Evolutionary conservation across 2,329 filamentous ascomycete species (phyloP).

Genomic region (Colletotrichum magnum): DNA sequence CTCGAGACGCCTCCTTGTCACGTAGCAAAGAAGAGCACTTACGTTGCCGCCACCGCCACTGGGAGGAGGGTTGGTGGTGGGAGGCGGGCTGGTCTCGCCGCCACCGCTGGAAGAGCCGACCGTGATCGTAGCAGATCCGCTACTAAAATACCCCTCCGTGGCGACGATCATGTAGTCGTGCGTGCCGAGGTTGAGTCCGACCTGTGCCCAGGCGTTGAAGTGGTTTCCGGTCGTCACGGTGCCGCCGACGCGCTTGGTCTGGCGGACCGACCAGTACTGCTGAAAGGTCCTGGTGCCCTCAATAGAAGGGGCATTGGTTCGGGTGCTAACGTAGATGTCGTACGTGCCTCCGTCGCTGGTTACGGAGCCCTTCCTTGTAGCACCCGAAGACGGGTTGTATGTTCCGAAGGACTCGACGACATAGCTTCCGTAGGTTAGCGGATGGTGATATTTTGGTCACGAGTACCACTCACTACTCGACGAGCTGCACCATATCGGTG

Average conservation of each 20-base stretch:
- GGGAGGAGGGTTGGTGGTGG: conserved; percentile 24
- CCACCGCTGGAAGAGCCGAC: conserved; percentile 29
- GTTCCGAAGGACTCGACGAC: conserved; percentile 37
- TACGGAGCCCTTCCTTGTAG: conserved; percentile 63
- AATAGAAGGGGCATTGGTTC: conserved; percentile 66
- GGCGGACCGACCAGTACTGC: conserved; percentile 66
- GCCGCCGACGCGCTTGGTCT: conserved; percentile 64
- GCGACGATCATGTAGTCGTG: conserved; percentile 69
- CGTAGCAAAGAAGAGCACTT: too few species aligned
- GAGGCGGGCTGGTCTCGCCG: conserved; percentile 25
- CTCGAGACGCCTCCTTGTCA: too few species aligned
- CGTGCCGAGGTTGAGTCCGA: conserved; percentile 62
- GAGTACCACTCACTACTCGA: background rate
- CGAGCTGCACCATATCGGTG: background rate
- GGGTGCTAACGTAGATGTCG: conserved; percentile 63
- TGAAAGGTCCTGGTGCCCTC: conserved; percentile 68
- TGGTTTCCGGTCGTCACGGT: conserved; percentile 67
- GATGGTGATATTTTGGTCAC: accelerated
- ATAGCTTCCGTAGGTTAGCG: background rate
- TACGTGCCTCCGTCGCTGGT: conserved; percentile 66
- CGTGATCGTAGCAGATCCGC: conserved; percentile 46
- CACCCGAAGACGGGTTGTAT: conserved; percentile 37
- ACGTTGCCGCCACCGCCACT: conserved; percentile 21
- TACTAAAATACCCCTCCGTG: conserved; percentile 61
- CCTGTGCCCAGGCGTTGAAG: conserved; percentile 67